Base-by-base conservation (phyloP, 257 asterid species). In the Solanum appendiculatum region DNA sequence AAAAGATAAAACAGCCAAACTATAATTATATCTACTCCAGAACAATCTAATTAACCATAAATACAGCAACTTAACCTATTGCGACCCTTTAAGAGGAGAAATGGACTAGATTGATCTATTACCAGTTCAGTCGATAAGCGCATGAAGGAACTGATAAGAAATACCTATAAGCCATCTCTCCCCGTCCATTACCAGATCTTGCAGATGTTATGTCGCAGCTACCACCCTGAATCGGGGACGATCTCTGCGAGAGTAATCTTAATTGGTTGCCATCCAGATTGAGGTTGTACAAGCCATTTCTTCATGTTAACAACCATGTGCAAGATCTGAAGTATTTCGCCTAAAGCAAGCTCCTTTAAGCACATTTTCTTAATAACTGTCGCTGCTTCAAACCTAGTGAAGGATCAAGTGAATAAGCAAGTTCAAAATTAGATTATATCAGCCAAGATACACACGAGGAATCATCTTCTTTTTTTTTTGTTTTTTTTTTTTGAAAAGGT, bases 301-400 rank as follows among this genome's bases (percentile, higher is more conserved):
- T 95, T 96, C 90, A 89, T 87, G 91, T 89, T 89, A 85, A 94
- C 93, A 88, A 95, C 94, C 94, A 96, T 91, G 87, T 96, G 94
- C 93, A 96, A 92, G 89, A 96, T 91, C 93, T 94, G 98, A 88
- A 95, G 93, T 88, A 94, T 89, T 89, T 93, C 98, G 27, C 99
- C 99, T 90, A 96, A 87, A 68, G 95, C 86, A 83, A 86, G 90
- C 81, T 92, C 95, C 75, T 91, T 91, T 89, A 96, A 86, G 94
- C 98, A 94, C 90, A 91, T 90, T 90, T 86, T 92, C 93, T 91
- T 93, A 88, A 96, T 86, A 87, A 95, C 87, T 21, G 91, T 93
- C 44, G 98, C 99, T 51, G 99, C 99, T 92, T 96, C 99, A 36
- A 94, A 96, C 96, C 99, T 96, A 92, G 85, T 48, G 86, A 37